Base-by-base conservation (phyloP, 371 early-diverging fungal genomes). In the Neoconidiobolus thromboides region DNA sequence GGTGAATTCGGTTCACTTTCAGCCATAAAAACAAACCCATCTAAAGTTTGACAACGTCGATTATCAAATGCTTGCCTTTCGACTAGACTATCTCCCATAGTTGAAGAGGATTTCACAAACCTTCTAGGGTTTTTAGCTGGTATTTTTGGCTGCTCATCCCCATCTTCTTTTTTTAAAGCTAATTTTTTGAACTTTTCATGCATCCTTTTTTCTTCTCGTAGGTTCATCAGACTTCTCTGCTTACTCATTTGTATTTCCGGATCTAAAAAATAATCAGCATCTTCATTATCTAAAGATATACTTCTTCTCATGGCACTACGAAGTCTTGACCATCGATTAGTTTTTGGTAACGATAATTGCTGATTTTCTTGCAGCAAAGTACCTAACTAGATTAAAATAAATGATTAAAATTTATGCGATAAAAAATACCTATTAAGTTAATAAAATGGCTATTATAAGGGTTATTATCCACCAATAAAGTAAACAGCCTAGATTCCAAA, bases 81-180 rank as follows among this genome's bases (percentile, higher is more conserved):
- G 3, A 49, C 15, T 6, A 15, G 38, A 5, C 15, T 37, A 4
- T 48, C 49, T 14, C 3, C n/a, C 26, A 43, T 36, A 2, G 49
- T 14, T 4, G 49, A 12, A 14, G 42, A 15, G 36, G 43, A 14
- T 12, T 40, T 40, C 6, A 43, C 44, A 46, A 38, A 57, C 37
- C 60, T 26, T 12, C 48, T 48, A 39, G 60, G 60, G 40, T 59
- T 59, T 42, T 59, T 59, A 4, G 60, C 48, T 38, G 60, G 60
- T 3, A 59, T 48, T 48, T 9, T 15, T 48, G 60, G 60, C 1
- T 48, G 7, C 3, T 48, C 15, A 12, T 40, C n/a, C 3, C 4
- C 6, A 6, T 38, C 38, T 51, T 15, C 38, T 51, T 51, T n/a
- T 4, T 15, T 12, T 9, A 12, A 9, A 2, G 49, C 5, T 4